phyloP scores from a whole-genome alignment of 768 basidiomycete species.

The Xerocomus brunneocitrinus region DNA sequence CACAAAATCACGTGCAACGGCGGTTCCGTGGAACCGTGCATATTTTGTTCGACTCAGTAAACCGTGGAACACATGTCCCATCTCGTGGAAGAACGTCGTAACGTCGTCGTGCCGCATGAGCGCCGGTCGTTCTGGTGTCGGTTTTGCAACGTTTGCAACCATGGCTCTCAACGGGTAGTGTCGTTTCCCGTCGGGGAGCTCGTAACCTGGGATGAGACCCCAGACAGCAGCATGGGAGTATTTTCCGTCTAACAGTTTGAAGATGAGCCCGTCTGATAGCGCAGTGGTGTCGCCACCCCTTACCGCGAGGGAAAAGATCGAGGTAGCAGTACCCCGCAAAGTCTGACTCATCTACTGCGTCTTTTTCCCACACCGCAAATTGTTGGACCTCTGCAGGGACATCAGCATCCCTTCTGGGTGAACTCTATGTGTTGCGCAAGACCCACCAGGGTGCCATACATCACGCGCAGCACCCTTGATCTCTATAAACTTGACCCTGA shows the following conservation, averaged over 20 bases:
- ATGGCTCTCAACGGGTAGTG: slow-evolving; percentile 76
- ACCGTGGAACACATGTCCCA: slow-evolving; percentile 73
- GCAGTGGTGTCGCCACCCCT: neutral
- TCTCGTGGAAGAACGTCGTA: slow-evolving; percentile 90
- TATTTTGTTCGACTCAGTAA: slow-evolving; percentile 68
- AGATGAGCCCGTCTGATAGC: neutral
- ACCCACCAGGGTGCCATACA: slow-evolving; percentile 76
- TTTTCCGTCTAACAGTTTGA: slow-evolving; percentile 49
- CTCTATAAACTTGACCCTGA: slow-evolving; percentile 65
- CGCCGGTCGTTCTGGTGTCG: slow-evolving; percentile 74
- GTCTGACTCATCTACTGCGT: slow-evolving; percentile 60
- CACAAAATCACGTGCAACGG: slow-evolving; percentile 77
- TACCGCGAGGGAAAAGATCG: slow-evolving; percentile 82
- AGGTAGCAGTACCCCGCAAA: slow-evolving; percentile 90
- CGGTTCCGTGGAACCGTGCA: slow-evolving; percentile 78
- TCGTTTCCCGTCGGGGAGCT: slow-evolving; percentile 50
- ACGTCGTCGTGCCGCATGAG: slow-evolving; percentile 86
- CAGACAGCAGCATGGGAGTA: slow-evolving; percentile 89
- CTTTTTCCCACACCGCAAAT: slow-evolving; percentile 81
- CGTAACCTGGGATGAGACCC: slow-evolving; percentile 66
- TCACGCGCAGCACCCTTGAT: slow-evolving; percentile 51
- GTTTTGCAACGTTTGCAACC: slow-evolving; percentile 89
- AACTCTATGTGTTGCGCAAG: neutral
- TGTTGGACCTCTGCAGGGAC: slow-evolving; percentile 63
- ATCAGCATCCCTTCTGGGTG: neutral